Base-by-base conservation (phyloP, 345 rosid genomes). In the Gynandropsis gynandra region DNA sequence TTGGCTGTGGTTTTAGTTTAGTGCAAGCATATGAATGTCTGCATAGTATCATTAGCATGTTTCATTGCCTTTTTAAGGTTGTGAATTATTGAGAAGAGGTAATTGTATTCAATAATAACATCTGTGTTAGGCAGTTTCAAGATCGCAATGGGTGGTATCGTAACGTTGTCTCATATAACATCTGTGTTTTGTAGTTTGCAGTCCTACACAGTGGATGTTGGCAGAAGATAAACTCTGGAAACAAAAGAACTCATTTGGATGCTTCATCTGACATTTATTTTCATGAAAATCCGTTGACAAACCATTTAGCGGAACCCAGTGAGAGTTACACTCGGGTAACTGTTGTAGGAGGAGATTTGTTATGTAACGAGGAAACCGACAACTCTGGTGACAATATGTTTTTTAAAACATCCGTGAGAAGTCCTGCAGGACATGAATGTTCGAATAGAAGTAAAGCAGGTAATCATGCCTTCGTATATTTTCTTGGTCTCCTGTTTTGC, bases 71-170 rank as follows among this genome's bases (percentile, higher is more conserved):
- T 42, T 55, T 48, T 12, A 16, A 37, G 38, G 15, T 49, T 63
- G 5, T 21, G 0, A 12, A 16, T 40, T 42, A 0, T 8, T 16
- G 33, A 24, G 50, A 41, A 19, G 18, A 24, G 29, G 29, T 24
- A 24, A 24, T 41, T 9, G 0, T 12, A 54, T 46, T 7, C n/a
- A n/a, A n/a, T n/a, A n/a, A n/a, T n/a, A n/a, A n/a, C 16, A 4
- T 42, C 18, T 83, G 83, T 67, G 74, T 87, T 46, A 67, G 64
- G 63, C 83, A 87, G 58, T 43, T 87, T 19, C 47, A 10, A 45
- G 47, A 8, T 18, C 21, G 32, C 41, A 7, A 59, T 53, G 12
- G 1, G 50, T 52, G 17, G 24, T 13, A 19, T 31, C 16, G 8
- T 42, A n/a, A 24, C 18, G 36, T n/a, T 34, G 44, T 52, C 11